Conservation (phyloP, 345 rosid genomes). For the Isatis tinctoria region DNA sequence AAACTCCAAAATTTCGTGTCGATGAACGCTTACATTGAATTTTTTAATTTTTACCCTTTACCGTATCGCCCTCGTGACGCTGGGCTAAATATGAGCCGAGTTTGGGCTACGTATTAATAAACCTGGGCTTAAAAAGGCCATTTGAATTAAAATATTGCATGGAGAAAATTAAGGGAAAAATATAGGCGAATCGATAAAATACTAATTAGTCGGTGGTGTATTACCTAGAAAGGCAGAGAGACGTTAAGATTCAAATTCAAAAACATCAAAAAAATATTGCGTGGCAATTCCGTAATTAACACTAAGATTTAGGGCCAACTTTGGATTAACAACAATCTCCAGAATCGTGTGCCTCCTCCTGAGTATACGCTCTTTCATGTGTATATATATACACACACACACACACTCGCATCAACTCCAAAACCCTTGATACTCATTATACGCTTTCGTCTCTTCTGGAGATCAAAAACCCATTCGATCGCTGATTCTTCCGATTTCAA, state of each 20-base stretch:
- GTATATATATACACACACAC: not conserved
- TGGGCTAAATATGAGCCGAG: not conserved
- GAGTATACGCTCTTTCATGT: conserved; percentile 10
- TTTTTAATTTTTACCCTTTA: no score
- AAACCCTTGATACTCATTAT: not conserved
- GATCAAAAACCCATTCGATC: not conserved
- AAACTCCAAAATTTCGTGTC: no score
- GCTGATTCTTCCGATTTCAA: conserved; percentile 3
- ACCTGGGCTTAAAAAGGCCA: not conserved
- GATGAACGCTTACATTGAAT: no score
- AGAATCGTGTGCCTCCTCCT: conserved; percentile 9
- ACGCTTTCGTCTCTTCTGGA: not conserved
- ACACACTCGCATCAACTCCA: conserved; percentile 1
- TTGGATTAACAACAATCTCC: conserved; percentile 2
- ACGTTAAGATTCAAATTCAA: conserved; percentile 35
- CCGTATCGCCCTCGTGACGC: no score
- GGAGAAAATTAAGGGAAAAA: conserved; percentile 3
- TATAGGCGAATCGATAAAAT: conserved; percentile 5
- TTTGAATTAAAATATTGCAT: not conserved
- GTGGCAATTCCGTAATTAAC: not conserved
- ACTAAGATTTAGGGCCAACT: not conserved
- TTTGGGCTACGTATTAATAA: not conserved
- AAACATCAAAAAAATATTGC: not conserved
- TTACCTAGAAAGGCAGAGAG: conserved; percentile 10
- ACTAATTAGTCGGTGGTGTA: conserved; percentile 6